Evolutionary conservation across 139 green algal species (phyloP), one percentile per base, ranked within the genome.

Genomic region (Chlorella sorokiniana): DNA sequence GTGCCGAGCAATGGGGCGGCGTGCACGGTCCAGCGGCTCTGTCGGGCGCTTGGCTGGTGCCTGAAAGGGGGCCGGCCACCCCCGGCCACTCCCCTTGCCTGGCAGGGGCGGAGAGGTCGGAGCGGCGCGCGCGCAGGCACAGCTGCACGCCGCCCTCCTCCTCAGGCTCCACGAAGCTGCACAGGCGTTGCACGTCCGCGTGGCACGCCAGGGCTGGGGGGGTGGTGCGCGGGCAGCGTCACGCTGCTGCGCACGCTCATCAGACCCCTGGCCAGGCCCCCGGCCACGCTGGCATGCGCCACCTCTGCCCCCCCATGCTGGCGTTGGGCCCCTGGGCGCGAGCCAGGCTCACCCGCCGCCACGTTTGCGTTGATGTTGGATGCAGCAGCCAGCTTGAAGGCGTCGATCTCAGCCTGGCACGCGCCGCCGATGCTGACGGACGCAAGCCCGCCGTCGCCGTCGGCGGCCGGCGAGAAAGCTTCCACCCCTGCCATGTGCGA

Each of bases 11-110:
- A n/a, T n/a, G n/a, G n/a, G n/a, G n/a, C n/a, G n/a, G n/a, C n/a
- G n/a, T n/a, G n/a, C n/a, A n/a, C n/a, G n/a, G n/a, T n/a, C n/a
- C n/a, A n/a, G n/a, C n/a, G n/a, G n/a, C n/a, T n/a, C n/a, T n/a
- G n/a, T n/a, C n/a, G n/a, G n/a, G n/a, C n/a, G n/a, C n/a, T n/a
- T n/a, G n/a, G n/a, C n/a, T n/a, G n/a, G n/a, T n/a, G n/a, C n/a
- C n/a, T n/a, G n/a, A n/a, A n/a, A n/a, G n/a, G 61, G 1, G 31
- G 40, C 31, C 62, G 37, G 9, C 42, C 23, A 31, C 9, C 29
- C 45, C 27, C 29, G 27, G 48, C n/a, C 73, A 79, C 73, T n/a
- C n/a, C n/a, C n/a, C n/a, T n/a, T n/a, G n/a, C n/a, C 73, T 79
- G 2, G 73, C 73, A 79, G 11, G 14, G 18, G 31, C 37, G 35